phyloP scores from a whole-genome alignment of 805 yeast species.

The Barnettozyma sucrosica region DNA sequence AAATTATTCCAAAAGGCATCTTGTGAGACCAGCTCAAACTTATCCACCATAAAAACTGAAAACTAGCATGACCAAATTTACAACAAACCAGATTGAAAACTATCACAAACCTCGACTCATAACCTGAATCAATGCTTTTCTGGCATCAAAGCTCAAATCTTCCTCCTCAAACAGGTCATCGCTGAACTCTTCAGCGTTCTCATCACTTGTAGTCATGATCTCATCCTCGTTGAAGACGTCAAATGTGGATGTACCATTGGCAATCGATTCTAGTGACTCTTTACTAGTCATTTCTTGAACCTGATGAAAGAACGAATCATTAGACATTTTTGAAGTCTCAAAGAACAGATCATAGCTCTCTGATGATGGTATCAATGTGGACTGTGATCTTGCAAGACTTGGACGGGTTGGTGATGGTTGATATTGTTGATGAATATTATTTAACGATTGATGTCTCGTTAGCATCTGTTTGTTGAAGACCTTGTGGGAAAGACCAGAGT shows the following conservation, averaged over 20 bases:
- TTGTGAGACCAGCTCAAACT: neutral
- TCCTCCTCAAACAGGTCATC: slow-evolving; percentile 13
- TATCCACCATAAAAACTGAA: neutral
- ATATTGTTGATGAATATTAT: slow-evolving; percentile 8
- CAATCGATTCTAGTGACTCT: slow-evolving; percentile 2
- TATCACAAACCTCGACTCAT: slow-evolving; percentile 23
- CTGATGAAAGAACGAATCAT: slow-evolving; percentile 18
- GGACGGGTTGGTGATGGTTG: slow-evolving; percentile 4
- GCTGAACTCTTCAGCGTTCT: slow-evolving; percentile 9
- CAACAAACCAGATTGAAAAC: neutral
- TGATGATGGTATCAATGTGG: slow-evolving; percentile 10
- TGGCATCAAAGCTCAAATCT: slow-evolving; percentile 22
- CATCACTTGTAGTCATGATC: slow-evolving; percentile 1
- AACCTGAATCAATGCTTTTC: slow-evolving; percentile 26
- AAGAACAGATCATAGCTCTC: slow-evolving; percentile 17
- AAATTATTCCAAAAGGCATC: too few species aligned
- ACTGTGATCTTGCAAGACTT: slow-evolving; percentile 14
- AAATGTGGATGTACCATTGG: slow-evolving; percentile 3
- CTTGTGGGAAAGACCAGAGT: neutral
- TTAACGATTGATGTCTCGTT: slow-evolving; percentile 21
- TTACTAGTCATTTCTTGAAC: slow-evolving; percentile 10
- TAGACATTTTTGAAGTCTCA: slow-evolving; percentile 21
- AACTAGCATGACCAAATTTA: too few species aligned
- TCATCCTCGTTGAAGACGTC: slow-evolving; percentile 7
- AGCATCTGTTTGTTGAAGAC: slow-evolving; percentile 6